A percentile compares a stretch with the other conserved stretches of the same genome.
These are phyloP conservation scores for Grosmannia huntii DNA, from an alignment of 2,329 filamentous ascomycete species.

Conservation along the genomic window DNA sequence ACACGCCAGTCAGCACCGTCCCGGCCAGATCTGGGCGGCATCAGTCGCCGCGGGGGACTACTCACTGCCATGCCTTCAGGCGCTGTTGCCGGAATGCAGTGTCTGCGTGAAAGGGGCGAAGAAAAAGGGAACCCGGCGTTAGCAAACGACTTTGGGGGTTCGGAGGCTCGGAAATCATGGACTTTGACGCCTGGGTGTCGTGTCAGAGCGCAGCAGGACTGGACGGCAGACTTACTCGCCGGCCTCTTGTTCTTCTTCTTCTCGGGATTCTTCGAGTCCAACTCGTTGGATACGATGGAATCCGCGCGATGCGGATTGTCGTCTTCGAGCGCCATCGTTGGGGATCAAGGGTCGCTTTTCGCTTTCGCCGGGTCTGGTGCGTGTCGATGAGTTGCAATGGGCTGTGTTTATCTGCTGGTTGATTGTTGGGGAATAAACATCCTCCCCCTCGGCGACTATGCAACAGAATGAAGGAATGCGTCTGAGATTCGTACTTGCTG, in stretches of 20 bases:
- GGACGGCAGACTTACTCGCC: conserved; percentile 49
- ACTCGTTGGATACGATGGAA: conserved; percentile 43
- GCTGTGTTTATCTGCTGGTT: neutral
- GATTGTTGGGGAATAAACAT: neutral
- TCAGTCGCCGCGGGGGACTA: conserved; percentile 15
- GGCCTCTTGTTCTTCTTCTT: conserved; percentile 87
- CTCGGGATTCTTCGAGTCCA: conserved; percentile 40
- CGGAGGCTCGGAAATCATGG: neutral
- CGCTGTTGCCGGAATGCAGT: conserved; percentile 95
- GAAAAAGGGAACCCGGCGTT: neutral
- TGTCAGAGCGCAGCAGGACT: neutral
- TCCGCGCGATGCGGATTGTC: conserved; percentile 26
- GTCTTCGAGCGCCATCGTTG: conserved; percentile 25
- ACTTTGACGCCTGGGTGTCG: neutral
- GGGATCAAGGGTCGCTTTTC: neutral
- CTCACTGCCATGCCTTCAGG: conserved; percentile 96
- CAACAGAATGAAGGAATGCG: neutral
- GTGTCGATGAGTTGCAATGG: neutral
- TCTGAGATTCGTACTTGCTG: neutral
- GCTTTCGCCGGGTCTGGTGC: neutral
- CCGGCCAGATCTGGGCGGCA: neutral
- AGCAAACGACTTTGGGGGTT: neutral
- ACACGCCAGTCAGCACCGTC: conserved; percentile 4
- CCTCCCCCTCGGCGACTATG: neutral
- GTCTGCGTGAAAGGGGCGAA: conserved; percentile 38